Conservation (phyloP, 371 early-diverging fungal species). For the Mortierella sp. region DNA sequence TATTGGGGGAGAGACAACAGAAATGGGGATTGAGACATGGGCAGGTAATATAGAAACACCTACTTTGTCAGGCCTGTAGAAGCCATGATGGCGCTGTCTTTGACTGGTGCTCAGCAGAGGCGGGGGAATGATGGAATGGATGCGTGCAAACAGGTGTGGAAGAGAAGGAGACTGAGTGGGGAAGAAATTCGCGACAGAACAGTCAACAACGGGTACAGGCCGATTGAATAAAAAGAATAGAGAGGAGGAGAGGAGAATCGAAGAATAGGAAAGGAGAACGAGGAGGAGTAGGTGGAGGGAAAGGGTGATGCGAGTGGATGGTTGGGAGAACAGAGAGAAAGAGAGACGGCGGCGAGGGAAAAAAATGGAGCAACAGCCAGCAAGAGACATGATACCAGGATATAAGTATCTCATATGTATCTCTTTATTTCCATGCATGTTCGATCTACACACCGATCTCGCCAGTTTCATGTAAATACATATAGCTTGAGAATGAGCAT, state of each 20-base stretch:
- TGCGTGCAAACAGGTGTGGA: neutral
- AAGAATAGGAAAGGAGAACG: neutral
- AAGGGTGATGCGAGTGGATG: neutral
- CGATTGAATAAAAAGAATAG: neutral
- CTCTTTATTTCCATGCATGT: too few relatives aligned
- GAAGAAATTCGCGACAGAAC: neutral
- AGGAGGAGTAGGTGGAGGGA: neutral
- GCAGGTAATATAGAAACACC: neutral
- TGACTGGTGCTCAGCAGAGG: neutral
- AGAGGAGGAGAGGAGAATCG: neutral
- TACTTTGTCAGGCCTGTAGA: slow-evolving; percentile 19
- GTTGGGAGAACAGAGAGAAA: neutral
- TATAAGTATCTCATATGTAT: too few relatives aligned
- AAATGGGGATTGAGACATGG: too few relatives aligned
- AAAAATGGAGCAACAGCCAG: too few relatives aligned
- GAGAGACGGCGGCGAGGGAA: neutral
- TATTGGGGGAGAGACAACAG: too few relatives aligned
- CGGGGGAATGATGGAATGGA: neutral
- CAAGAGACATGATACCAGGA: too few relatives aligned
- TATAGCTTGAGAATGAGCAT: too few relatives aligned
- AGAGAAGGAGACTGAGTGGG: neutral
- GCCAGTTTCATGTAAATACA: too few relatives aligned
- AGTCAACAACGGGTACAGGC: neutral
- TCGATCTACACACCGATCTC: too few relatives aligned
- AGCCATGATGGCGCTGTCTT: slow-evolving; percentile 15